These are phyloP conservation scores for Ilyonectria sp. DNA, from an alignment of 2,329 filamentous ascomycete genomes.

Conservation along the genomic window DNA sequence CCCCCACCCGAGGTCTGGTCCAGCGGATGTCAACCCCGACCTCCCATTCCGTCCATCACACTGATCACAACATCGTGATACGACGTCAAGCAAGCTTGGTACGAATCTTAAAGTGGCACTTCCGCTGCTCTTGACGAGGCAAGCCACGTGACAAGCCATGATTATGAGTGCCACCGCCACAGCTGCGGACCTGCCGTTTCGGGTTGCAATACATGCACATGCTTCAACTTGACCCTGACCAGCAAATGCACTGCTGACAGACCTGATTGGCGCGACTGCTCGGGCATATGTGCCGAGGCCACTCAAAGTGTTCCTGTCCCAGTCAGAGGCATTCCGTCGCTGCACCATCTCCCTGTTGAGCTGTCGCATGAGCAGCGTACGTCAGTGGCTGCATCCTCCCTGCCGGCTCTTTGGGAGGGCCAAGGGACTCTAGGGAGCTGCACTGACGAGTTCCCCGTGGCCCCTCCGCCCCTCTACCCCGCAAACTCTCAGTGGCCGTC, in stretches of 20 bases:
- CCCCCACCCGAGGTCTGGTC: constrained; percentile 12
- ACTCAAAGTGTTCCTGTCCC: constrained; percentile 2
- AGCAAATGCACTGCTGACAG: background rate
- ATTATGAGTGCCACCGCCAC: constrained; percentile 5
- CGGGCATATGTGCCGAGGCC: background rate
- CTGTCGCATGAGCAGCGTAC: constrained; percentile 22
- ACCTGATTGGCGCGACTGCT: constrained; percentile 31
- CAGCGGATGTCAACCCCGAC: constrained; percentile 2
- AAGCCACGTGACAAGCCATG: constrained; percentile 20
- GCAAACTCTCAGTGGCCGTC: constrained; percentile 26
- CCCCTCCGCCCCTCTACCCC: constrained; percentile 24
- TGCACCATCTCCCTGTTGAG: background rate
- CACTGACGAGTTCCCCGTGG: background rate
- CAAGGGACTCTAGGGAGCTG: background rate
- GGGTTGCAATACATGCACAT: constrained; percentile 12
- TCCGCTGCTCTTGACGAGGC: constrained; percentile 4
- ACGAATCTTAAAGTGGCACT: constrained; percentile 8
- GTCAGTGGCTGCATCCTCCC: constrained; percentile 27
- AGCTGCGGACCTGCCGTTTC: constrained; percentile 27
- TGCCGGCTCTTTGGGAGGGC: constrained; percentile 3
- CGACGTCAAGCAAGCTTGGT: background rate
- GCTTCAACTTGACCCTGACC: constrained; percentile 11
- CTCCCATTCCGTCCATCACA: constrained; percentile 6
- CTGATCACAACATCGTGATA: background rate
- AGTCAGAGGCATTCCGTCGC: background rate